These are phyloP conservation scores for Sindora glabra DNA, from an alignment of 306 rosid genomes.

Conservation along the genomic window DNA sequence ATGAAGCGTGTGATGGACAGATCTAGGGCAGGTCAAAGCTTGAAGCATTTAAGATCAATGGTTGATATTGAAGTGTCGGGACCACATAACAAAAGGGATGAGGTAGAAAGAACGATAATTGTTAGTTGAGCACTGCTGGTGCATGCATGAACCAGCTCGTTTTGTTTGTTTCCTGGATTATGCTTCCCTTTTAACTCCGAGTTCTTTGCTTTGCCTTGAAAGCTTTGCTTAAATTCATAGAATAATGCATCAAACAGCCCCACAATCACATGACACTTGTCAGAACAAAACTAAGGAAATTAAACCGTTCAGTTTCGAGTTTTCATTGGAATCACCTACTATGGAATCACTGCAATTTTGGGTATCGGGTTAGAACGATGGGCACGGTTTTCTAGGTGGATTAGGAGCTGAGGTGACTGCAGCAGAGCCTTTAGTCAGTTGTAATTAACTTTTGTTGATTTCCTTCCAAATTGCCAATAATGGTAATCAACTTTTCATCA, in stretches of 20 bases:
- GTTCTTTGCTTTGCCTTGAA: constrained; percentile 16
- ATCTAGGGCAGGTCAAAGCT: constrained; percentile 19
- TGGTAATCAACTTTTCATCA: constrained; percentile 24
- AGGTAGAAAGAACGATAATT: constrained; percentile 14
- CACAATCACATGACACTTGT: constrained; percentile 72
- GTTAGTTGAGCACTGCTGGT: constrained; percentile 37
- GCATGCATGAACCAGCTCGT: constrained; percentile 47
- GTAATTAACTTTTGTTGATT: not conserved
- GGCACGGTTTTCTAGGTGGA: constrained; percentile 41
- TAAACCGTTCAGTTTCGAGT: too few species aligned
- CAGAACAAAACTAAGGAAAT: too few species aligned
- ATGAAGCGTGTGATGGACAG: constrained; percentile 14
- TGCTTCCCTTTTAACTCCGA: constrained; percentile 24
- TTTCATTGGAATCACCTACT: not conserved
- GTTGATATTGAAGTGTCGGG: constrained; percentile 22
- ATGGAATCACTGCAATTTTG: constrained; percentile 10
- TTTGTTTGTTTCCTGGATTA: not conserved
- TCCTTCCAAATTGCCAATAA: constrained; percentile 14
- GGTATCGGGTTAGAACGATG: not conserved
- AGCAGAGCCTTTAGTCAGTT: constrained; percentile 8
- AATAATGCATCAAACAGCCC: constrained; percentile 40
- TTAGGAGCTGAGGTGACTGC: constrained; percentile 29
- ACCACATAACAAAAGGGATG: constrained; percentile 13
- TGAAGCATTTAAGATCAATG: constrained; percentile 20
- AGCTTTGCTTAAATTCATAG: constrained; percentile 20